phyloP scores from a whole-genome alignment of 1,284 basidiomycete genomes.

The Irpex lacteus region DNA sequence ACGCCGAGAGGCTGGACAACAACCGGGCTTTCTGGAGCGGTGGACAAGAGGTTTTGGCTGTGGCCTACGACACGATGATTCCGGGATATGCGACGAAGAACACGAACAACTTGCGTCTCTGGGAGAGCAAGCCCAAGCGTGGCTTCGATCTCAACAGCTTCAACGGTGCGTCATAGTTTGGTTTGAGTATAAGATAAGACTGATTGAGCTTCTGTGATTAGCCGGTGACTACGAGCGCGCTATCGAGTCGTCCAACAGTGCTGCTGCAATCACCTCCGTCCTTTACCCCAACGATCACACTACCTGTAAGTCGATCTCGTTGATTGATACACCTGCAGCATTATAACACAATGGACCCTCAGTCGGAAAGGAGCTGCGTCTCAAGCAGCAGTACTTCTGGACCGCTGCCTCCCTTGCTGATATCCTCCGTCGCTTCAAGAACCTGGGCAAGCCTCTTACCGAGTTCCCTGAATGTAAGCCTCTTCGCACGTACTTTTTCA shows the following conservation, averaged over 20 bases:
- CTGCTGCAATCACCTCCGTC: conserved; percentile 88
- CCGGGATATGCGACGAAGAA: conserved; percentile 80
- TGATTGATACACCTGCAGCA: neutral
- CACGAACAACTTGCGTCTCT: conserved; percentile 77
- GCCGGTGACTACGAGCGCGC: conserved; percentile 90
- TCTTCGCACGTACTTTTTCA: neutral
- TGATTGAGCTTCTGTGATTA: conserved; percentile 24
- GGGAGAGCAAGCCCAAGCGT: conserved; percentile 86
- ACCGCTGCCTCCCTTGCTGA: conserved; percentile 84
- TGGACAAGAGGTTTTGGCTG: conserved; percentile 87
- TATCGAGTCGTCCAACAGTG: conserved; percentile 82
- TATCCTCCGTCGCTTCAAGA: conserved; percentile 82
- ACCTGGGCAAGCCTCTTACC: conserved; percentile 68
- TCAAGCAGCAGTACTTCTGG: conserved; percentile 96
- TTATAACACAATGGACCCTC: conserved; percentile 4
- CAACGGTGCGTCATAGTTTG: conserved; percentile 55
- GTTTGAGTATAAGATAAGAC: neutral
- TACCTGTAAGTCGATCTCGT: conserved; percentile 41
- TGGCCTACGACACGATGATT: conserved; percentile 90
- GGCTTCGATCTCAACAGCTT: conserved; percentile 92
- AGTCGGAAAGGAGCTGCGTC: conserved; percentile 88
- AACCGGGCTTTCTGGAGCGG: conserved; percentile 78
- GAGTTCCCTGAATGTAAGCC: conserved; percentile 78
- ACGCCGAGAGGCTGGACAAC: conserved; percentile 66
- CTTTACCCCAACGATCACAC: conserved; percentile 87